Percentiles rank a stretch among this genome's conserved stretches.
phyloP scores from a whole-genome alignment of 2,329 filamentous ascomycete species.

The Fusarium transvaalense region DNA sequence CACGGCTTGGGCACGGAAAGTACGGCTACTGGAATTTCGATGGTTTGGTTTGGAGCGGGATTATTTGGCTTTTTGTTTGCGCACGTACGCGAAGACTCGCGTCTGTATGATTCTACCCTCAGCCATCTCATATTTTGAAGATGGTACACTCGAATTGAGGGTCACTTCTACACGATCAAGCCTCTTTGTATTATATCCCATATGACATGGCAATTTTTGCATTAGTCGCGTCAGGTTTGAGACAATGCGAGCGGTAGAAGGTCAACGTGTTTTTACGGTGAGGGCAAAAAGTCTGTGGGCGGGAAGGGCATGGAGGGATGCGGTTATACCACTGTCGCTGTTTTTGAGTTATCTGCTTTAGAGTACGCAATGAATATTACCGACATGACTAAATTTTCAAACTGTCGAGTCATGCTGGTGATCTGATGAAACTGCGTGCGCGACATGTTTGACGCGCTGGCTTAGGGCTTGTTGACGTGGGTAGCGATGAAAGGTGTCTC shows the following conservation, averaged over 20 bases:
- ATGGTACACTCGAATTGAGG: conserved; percentile 35
- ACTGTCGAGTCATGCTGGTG: neutral
- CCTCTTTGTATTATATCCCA: conserved; percentile 45
- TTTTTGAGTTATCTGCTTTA: conserved; percentile 31
- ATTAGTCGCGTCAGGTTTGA: conserved; percentile 35
- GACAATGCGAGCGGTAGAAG: conserved; percentile 34
- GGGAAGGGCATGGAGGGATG: conserved; percentile 25
- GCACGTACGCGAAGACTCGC: conserved; percentile 37
- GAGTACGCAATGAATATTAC: conserved; percentile 24
- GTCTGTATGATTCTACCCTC: conserved; percentile 39
- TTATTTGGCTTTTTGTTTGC: conserved; percentile 43
- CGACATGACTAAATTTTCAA: neutral
- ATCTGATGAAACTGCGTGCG: conserved; percentile 14
- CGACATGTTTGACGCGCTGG: conserved; percentile 30
- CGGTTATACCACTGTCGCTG: conserved; percentile 46
- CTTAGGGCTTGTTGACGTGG: conserved; percentile 47
- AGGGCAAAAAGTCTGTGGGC: conserved; percentile 34
- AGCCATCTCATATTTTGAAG: conserved; percentile 39
- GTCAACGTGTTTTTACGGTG: conserved; percentile 29
- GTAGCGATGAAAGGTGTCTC: conserved; percentile 40
- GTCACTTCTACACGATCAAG: conserved; percentile 40
- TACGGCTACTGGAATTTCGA: conserved; percentile 46
- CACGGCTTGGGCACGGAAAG: conserved; percentile 46
- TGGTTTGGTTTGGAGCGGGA: conserved; percentile 47
- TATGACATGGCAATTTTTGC: conserved; percentile 38